Evolutionary conservation across 2,329 filamentous ascomycete species (phyloP), one percentile per base, ranked within the genome.

Genomic region (Exutisphaerella laricina): DNA sequence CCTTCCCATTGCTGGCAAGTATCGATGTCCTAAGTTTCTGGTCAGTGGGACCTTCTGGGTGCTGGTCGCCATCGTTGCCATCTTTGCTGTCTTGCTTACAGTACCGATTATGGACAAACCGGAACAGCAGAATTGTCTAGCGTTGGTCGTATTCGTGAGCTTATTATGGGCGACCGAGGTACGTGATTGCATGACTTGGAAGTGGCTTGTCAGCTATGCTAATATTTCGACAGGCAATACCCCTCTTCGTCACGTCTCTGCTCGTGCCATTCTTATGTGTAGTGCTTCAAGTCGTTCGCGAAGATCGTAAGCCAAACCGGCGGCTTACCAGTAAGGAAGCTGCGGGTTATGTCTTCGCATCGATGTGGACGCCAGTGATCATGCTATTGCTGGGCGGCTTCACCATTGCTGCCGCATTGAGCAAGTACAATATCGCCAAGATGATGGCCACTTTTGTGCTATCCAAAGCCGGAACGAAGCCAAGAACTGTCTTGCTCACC

Each of bases 301-400:
- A 82, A 22, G 86, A 94, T 40, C 77, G 80, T 4, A 75, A 78
- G 55, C 82, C 83, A 1, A 74, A 87, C 48, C 68, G 71, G 32
- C 79, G 90, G 16, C 74, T 98, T 5, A 75, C 77, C n/a, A 79
- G 88, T 3, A 89, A 89, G 62, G 76, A 80, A 31, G 89, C 92
- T 0, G 87, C 90, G 0, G 73, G 78, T 20, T 90, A 85, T 58
- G 84, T 96, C 45, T 97, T 98, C 58, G 76, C 88, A 4, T 84
- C 92, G 18, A 98, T 98, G 92, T 98, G 92, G 92, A 96, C 90
- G 3, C 90, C 92, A 0, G 92, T 98, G 42, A 98, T 98, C 55
- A 97, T 98, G 92, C 79, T 98, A 12, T 74, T 98, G 16, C 80
- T 98, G 0, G 92, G 92, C 55, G 92, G 92, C 22, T 98, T 98